Evolutionary conservation across 306 rosid species (phyloP), one percentile per base, ranked within the genome.

Genomic region (Quercus bicolor): DNA sequence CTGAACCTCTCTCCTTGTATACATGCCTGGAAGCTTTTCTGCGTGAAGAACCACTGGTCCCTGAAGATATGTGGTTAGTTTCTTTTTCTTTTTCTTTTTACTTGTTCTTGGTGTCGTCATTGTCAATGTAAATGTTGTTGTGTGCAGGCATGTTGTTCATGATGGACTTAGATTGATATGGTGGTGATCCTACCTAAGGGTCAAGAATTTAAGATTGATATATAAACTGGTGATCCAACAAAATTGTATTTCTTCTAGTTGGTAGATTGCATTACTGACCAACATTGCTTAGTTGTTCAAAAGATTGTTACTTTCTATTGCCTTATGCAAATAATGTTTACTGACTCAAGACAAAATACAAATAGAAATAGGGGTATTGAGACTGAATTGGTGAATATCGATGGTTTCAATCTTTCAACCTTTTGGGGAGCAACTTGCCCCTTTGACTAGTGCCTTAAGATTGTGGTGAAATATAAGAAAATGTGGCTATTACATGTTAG

Each of bases 31-130:
- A 92, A 87, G 97, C 98, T 80, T 95, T 95, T 86, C 89, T 95
- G 81, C 96, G 98, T 24, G 98, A 95, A 88, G 98, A 95, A 80
- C 98, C 98, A 73, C 75, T 95, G 78, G 98, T 95, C 76, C 98
- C 98, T 81, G 98, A 95, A 88, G 99, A 95, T 84, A 95, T 95
- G 99, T 95, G 99, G 99, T 95, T 77, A 86, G 98, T 81, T 60
- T 77, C 21, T 75, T 80, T 34, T 70, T 73, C 78, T 82, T 72
- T 69, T 83, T 29, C 43, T 61, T 24, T 51, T 57, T 62, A 40
- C 62, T 75, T 57, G 53, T 66, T 21, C 18, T 68, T 70, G 54
- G 24, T 16, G 56, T 1, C 9, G 72, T 66, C 52, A 18, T 64
- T 15, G n/a, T 28, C 7, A n/a, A 15, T 15, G 20, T 18, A 10